Conservation (phyloP, 148 eudicot species). For the Oxyria digyna region DNA sequence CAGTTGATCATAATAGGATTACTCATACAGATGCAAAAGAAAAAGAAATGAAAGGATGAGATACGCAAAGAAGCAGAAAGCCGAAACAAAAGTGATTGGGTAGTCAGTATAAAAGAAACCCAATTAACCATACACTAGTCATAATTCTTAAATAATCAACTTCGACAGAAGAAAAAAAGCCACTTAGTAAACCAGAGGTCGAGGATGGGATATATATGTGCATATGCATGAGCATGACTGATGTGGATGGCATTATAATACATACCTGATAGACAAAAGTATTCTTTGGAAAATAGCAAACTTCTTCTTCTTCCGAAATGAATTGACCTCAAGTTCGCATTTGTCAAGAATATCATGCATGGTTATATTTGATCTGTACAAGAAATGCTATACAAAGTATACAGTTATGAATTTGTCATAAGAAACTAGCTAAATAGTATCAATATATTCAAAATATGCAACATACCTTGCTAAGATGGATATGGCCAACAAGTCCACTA, state of each 20-base stretch:
- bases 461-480: constrained; percentile 78
- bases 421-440: background rate
- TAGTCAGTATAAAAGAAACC: background rate
- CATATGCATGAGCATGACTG: background rate
- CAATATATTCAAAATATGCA: background rate
- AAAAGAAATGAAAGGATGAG: background rate
- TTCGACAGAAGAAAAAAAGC: background rate
- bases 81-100: background rate
- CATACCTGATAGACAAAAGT: constrained; percentile 49
- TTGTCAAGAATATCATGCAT: constrained; percentile 43
- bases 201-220: background rate
- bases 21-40: background rate
- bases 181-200: background rate
- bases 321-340: constrained; percentile 42
- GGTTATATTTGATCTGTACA: constrained; percentile 36
- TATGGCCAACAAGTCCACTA: constrained; percentile 72
- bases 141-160: background rate
- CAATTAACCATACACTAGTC: background rate
- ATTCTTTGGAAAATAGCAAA: constrained; percentile 55
- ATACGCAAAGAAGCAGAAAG: background rate
- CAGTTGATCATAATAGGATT: background rate
- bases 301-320: constrained; percentile 51
- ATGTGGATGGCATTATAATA: background rate
- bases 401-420: background rate
- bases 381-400: constrained; percentile 26